A percentile compares a stretch with the other conserved stretches of the same genome.
Evolutionary conservation across 257 asterid species (phyloP).

Genomic region (Schizonepeta tenuifolia): DNA sequence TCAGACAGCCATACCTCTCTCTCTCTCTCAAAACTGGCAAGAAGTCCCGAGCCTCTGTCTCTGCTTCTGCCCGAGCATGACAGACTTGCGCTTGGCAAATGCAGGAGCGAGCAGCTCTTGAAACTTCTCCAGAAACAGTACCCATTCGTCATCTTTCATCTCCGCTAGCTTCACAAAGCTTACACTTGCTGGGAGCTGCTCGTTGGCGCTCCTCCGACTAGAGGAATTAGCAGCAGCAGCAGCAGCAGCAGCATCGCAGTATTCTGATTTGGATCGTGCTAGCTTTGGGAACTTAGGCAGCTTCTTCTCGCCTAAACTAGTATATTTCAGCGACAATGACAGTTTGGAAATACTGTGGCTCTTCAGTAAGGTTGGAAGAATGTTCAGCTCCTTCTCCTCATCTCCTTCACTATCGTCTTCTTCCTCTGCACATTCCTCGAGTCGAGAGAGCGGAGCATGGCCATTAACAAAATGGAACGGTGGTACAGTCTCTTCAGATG

Average conservation of each 20-base stretch:
- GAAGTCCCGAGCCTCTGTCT: constrained; percentile 98
- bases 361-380: constrained; percentile 37
- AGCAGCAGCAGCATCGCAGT: constrained; percentile 31
- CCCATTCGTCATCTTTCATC: constrained; percentile 89
- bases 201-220: constrained; percentile 89
- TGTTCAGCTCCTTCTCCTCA: constrained; percentile 43
- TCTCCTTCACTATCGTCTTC: constrained; percentile 58
- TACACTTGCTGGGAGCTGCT: constrained; percentile 79
- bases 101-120: constrained; percentile 79
- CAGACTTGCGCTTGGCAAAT: constrained; percentile 64
- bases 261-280: constrained; percentile 51
- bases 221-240: constrained; percentile 48
- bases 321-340: constrained; percentile 58
- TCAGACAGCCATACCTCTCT: constrained; percentile 30
- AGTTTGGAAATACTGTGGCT: constrained; percentile 46
- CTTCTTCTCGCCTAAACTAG: constrained; percentile 65
- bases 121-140: constrained; percentile 75
- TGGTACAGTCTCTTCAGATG: constrained; percentile 43
- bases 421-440: constrained; percentile 76
- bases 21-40: constrained; percentile 88
- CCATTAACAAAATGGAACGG: constrained; percentile 54
- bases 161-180: constrained; percentile 88
- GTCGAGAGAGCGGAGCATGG: constrained; percentile 61
- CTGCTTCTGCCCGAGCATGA: constrained; percentile 69
- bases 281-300: constrained; percentile 56